A percentile compares a stretch with the other conserved stretches of the same genome.
Conservation (phyloP, 192 early-diverging fungal species). For the Podila epigama region DNA sequence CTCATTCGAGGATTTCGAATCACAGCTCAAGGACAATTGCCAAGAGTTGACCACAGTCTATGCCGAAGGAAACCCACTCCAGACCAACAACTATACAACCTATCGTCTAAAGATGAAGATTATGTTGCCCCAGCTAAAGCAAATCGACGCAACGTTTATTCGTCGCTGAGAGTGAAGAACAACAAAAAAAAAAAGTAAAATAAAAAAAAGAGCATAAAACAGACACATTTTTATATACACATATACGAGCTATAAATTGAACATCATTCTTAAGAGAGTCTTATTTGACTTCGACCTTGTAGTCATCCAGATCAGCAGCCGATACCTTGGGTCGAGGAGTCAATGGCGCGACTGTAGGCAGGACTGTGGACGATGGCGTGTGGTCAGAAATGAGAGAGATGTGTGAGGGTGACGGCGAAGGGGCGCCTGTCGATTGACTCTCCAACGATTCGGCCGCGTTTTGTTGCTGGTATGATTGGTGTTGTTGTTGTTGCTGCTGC, state of each 20-base stretch:
- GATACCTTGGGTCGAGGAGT: constrained; percentile 1
- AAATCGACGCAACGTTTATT: constrained; percentile 85
- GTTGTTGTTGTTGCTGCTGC: constrained; percentile 11
- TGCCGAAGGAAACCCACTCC: constrained; percentile 94
- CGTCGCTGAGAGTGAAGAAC: constrained; percentile 37
- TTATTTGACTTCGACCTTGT: constrained; percentile 48
- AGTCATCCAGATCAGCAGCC: constrained; percentile 25
- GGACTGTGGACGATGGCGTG: constrained; percentile 15
- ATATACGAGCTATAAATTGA: neutral
- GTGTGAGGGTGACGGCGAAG: constrained; percentile 36
- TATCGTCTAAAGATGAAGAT: constrained; percentile 91
- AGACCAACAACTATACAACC: constrained; percentile 72
- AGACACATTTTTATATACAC: neutral
- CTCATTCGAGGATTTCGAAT: constrained; percentile 80
- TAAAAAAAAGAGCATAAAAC: neutral
- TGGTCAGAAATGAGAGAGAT: constrained; percentile 27
- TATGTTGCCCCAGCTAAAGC: constrained; percentile 82
- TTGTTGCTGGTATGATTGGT: neutral
- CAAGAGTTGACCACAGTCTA: constrained; percentile 84
- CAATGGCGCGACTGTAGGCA: constrained; percentile 16
- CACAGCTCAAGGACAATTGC: constrained; percentile 64
- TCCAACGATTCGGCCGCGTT: too few species aligned
- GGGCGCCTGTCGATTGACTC: constrained; percentile 12
- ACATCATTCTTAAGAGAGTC: neutral
- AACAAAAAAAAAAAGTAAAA: neutral